A percentile compares a stretch with the other conserved stretches of the same genome.
These are phyloP conservation scores for Amoeboaphelidium protococcarum DNA, from an alignment of 371 early-diverging fungal genomes.

Conservation along the genomic window DNA sequence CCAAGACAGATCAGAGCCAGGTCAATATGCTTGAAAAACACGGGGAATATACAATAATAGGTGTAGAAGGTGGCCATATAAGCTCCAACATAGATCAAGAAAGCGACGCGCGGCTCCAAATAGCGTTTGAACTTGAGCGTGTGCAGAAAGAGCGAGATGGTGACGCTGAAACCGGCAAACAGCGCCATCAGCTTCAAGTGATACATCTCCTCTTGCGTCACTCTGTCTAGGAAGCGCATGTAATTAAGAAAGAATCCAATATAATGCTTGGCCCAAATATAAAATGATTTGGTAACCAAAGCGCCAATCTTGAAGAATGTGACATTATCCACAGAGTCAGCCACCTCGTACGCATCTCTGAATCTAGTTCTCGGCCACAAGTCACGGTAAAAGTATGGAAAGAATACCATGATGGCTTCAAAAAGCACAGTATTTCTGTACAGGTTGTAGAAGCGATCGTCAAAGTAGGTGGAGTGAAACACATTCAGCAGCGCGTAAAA, in stretches of 20 bases:
- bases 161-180: conserved; percentile 7
- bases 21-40: conserved; percentile 6
- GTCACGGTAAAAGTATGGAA: conserved; percentile 7
- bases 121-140: conserved; percentile 9
- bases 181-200: conserved; percentile 7
- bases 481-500: conserved; percentile 9
- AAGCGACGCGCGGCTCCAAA: conserved; percentile 7
- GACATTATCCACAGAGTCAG: conserved; percentile 1
- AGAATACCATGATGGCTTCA: conserved; percentile 7
- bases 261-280: conserved; percentile 11
- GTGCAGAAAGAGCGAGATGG: conserved; percentile 8
- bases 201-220: conserved; percentile 2
- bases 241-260: conserved; percentile 9
- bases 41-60: conserved; percentile 2
- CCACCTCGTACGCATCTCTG: conserved; percentile 5
- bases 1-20: conserved; percentile 5
- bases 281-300: conserved; percentile 7
- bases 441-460: conserved; percentile 5
- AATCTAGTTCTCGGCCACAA: conserved; percentile 8
- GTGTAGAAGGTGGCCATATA: conserved; percentile 7
- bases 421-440: conserved; percentile 4
- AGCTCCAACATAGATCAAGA: conserved; percentile 6
- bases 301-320: conserved; percentile 6
- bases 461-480: conserved; percentile 8
- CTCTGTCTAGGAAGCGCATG: conserved; percentile 6